Base-by-base conservation (phyloP, 306 rosid species). In the Rosa multiflora region DNA sequence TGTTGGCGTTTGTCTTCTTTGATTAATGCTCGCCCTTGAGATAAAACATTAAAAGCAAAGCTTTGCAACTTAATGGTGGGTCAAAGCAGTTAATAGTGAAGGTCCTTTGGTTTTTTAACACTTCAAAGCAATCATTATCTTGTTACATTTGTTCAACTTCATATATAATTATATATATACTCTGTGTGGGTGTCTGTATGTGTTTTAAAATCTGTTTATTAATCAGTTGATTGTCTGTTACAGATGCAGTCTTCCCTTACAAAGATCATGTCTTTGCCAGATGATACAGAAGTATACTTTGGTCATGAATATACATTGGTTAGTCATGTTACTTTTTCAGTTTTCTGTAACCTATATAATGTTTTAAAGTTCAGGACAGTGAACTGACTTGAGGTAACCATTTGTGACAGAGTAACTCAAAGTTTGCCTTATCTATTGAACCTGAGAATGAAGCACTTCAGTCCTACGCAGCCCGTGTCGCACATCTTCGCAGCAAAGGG, bases 241-340 rank as follows among this genome's bases (percentile, higher is more conserved):
- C 94, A 95, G 99, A 93, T 95, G 99, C 77, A 84, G 43, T 81
- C 88, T 44, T 95, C 99, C 78, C 96, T 93, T 73, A 59, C 79
- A 79, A 95, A 87, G 92, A 90, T 95, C 79, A 81, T 40, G 86
- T 74, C 92, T 43, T 85, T 93, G 87, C 90, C 98, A 26, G 99
- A 95, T 13, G 85, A 87, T 76, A 95, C 99, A 32, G 87, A 76
- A 80, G 84, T 95, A 77, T 95, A 88, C 72, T 93, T 91, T 47
- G 96, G 99, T 78, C 99, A 95, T 67, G 97, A 93, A 55, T 88
- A 93, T 81, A 95, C 99, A 11, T 69, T 87, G 96, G 99, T 95
- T 72, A 72, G 96, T 82, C 74, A 49, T 58, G 51, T 72, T 37
- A 64, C n/a, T 53, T 75, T 51, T 64, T 61, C 70, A 15, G 14